Conservation (phyloP, 1,284 basidiomycete species). For the Ustilago shanxiensis region DNA sequence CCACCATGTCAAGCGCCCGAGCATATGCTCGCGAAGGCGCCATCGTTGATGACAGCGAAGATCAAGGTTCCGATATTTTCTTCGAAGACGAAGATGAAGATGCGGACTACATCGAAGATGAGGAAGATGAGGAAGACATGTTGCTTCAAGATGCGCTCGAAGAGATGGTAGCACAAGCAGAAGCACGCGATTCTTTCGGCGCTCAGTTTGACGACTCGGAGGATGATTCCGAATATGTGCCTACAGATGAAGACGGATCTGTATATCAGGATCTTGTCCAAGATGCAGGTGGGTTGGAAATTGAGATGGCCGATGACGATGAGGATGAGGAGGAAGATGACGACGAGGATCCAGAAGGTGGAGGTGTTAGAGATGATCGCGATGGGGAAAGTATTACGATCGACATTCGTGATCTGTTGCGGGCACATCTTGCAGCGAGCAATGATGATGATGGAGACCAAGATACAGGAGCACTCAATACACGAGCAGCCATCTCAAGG, state of each 20-base stretch:
- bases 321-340: slow-evolving; percentile 31
- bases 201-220: slow-evolving; percentile 45
- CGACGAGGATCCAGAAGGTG: slow-evolving; percentile 24
- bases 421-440: slow-evolving; percentile 32
- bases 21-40: slow-evolving; percentile 28
- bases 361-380: slow-evolving; percentile 18
- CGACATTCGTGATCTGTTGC: slow-evolving; percentile 51
- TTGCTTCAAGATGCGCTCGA: slow-evolving; percentile 46
- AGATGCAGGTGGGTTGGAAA: slow-evolving; percentile 38
- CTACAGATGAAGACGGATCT: slow-evolving; percentile 31
- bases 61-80: slow-evolving; percentile 16
- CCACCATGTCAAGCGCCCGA: slow-evolving; percentile 16
- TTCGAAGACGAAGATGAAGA: slow-evolving; percentile 23
- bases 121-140: slow-evolving; percentile 51
- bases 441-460: slow-evolving; percentile 19
- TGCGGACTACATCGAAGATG: slow-evolving; percentile 24
- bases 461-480: slow-evolving; percentile 22
- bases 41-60: slow-evolving; percentile 32
- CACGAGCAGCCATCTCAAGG: slow-evolving; percentile 34
- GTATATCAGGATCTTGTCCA: slow-evolving; percentile 34
- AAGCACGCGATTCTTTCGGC: slow-evolving; percentile 32
- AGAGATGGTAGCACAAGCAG: slow-evolving; percentile 44
- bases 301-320: slow-evolving; percentile 44
- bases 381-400: slow-evolving; percentile 44
- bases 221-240: slow-evolving; percentile 37